These are phyloP conservation scores for Sordaria brevicollis DNA, from an alignment of 495 filamentous ascomycete genomes.

Conservation along the genomic window DNA sequence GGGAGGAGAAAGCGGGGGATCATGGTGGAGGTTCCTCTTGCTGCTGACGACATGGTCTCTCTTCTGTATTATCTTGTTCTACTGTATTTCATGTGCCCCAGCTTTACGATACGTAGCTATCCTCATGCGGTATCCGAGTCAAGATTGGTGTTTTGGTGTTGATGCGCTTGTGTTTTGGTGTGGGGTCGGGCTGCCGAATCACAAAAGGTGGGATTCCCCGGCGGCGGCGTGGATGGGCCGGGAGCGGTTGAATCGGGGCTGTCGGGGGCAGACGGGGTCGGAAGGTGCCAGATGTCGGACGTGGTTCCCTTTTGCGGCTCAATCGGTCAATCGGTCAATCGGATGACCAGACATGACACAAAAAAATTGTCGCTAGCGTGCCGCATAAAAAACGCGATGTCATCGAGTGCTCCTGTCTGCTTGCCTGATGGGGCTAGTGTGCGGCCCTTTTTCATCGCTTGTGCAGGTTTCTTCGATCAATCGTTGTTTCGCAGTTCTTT, in stretches of 20 bases:
- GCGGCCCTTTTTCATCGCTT: background rate
- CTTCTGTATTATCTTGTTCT: background rate
- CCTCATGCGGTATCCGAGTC: background rate
- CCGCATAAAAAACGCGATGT: background rate
- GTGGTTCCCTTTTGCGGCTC: conserved; percentile 9
- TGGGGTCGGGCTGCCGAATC: background rate
- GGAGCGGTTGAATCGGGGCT: background rate
- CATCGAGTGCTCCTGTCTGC: background rate
- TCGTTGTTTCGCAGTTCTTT: background rate
- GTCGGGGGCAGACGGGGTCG: background rate
- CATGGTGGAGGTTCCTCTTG: conserved; percentile 24
- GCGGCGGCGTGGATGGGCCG: background rate
- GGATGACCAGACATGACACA: background rate
- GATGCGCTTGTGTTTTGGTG: background rate
- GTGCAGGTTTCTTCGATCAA: too few species aligned
- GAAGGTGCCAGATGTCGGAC: background rate
- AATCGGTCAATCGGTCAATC: conserved; percentile 3
- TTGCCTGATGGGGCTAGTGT: conserved; percentile 5
- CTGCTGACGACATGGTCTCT: conserved; percentile 24
- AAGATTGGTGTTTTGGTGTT: background rate
- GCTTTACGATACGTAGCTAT: background rate
- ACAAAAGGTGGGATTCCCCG: background rate
- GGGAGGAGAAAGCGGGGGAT: conserved; percentile 48
- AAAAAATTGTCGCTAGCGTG: conserved; percentile 7
- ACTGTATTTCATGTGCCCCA: background rate